Conservation (phyloP, 306 rosid species). For the Lathyrus sativus region DNA sequence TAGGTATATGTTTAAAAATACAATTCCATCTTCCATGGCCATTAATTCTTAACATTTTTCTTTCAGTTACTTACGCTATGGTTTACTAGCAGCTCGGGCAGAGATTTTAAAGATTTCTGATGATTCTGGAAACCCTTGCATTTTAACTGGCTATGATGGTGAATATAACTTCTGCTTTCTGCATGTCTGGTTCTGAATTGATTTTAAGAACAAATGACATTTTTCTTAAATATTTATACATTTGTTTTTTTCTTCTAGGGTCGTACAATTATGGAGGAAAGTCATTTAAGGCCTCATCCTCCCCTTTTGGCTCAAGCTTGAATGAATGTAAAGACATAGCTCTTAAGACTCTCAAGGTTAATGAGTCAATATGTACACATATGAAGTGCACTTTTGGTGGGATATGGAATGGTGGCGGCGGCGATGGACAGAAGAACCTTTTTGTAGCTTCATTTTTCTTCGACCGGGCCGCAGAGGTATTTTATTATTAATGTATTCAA, state of each 20-base stretch:
- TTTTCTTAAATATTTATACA: neutral
- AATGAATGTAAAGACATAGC: constrained; percentile 66
- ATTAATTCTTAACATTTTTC: constrained; percentile 38
- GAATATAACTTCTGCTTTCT: constrained; percentile 41
- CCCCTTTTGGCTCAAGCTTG: constrained; percentile 66
- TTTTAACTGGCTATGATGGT: constrained; percentile 76
- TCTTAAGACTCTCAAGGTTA: constrained; percentile 67
- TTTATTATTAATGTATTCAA: constrained; percentile 7
- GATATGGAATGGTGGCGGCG: constrained; percentile 94
- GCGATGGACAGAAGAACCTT: constrained; percentile 83
- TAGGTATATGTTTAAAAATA: neutral
- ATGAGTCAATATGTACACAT: constrained; percentile 71
- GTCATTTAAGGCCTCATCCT: constrained; percentile 54
- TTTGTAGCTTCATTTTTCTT: constrained; percentile 98
- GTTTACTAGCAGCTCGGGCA: constrained; percentile 89
- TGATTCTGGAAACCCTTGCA: constrained; percentile 66
- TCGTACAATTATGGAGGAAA: constrained; percentile 70
- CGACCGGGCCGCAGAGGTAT: constrained; percentile 95
- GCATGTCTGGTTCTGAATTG: constrained; percentile 4
- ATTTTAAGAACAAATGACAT: neutral
- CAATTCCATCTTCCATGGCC: constrained; percentile 25
- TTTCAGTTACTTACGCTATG: constrained; percentile 79
- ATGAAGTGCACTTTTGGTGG: constrained; percentile 94
- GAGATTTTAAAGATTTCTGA: constrained; percentile 70
- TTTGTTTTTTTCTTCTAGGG: constrained; percentile 41